Evolutionary conservation across 768 basidiomycete species (phyloP).

Genomic region (Termitomyces bulborhizus): DNA sequence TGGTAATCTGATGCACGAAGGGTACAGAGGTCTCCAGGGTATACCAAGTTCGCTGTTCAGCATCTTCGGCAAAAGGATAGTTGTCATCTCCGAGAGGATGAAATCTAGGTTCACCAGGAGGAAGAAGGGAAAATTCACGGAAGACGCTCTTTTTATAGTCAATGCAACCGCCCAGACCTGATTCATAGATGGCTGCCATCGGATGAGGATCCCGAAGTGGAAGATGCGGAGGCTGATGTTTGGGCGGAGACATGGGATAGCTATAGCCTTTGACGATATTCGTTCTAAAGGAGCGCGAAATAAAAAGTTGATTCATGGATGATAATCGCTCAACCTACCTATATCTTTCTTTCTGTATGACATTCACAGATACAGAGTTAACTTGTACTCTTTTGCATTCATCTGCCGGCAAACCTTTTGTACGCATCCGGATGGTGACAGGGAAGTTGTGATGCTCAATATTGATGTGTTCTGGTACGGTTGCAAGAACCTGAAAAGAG

Average conservation of each 20-base stretch:
- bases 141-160: slow-evolving; percentile 17
- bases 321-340: slow-evolving; percentile 37
- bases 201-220: slow-evolving; percentile 54
- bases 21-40: slow-evolving; percentile 53
- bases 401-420: slow-evolving; percentile 39
- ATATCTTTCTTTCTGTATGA: slow-evolving; percentile 61
- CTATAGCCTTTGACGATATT: slow-evolving; percentile 35
- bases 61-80: slow-evolving; percentile 40
- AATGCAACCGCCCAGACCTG: slow-evolving; percentile 29
- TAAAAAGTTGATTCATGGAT: background rate
- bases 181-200: slow-evolving; percentile 45
- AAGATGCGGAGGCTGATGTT: slow-evolving; percentile 57
- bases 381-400: slow-evolving; percentile 54
- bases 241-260: slow-evolving; percentile 50
- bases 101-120: slow-evolving; percentile 35
- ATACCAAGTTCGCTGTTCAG: slow-evolving; percentile 43
- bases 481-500: slow-evolving; percentile 59
- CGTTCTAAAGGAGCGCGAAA: slow-evolving; percentile 25
- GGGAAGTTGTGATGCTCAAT: slow-evolving; percentile 43
- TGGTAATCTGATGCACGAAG: slow-evolving; percentile 25
- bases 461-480: slow-evolving; percentile 50
- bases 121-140: slow-evolving; percentile 45
- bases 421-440: slow-evolving; percentile 54
- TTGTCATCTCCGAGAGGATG: slow-evolving; percentile 46
- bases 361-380: slow-evolving; percentile 46